These are phyloP conservation scores for Saturnispora bothae DNA, from an alignment of 805 yeast genomes.

Conservation along the genomic window DNA sequence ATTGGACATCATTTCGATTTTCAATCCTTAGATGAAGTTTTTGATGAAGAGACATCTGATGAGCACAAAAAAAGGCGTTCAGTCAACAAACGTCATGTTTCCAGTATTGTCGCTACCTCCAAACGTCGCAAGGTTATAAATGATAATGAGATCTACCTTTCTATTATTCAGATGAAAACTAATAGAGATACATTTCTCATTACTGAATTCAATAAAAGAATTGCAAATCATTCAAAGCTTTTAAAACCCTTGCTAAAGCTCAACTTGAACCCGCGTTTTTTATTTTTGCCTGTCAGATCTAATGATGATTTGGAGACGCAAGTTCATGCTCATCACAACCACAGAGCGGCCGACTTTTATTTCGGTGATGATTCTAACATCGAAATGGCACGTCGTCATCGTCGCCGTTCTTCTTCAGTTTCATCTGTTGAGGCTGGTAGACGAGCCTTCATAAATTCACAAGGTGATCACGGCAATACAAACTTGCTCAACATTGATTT, in stretches of 20 bases:
- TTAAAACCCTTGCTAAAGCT: no score
- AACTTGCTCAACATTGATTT: conserved; percentile 12
- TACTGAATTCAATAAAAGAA: background rate
- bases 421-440: conserved; percentile 14
- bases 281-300: no score
- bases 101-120: background rate
- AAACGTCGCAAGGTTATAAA: conserved; percentile 9
- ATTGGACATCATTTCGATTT: background rate
- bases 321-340: background rate
- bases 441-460: background rate
- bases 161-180: conserved; percentile 13
- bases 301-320: background rate
- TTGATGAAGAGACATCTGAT: background rate
- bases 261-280: no score
- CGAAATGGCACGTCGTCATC: conserved; percentile 8
- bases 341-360: background rate
- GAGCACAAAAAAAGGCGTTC: background rate
- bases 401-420: conserved; percentile 13
- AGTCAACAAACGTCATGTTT: background rate
- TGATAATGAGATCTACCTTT: conserved; percentile 13
- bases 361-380: background rate
- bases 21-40: background rate
- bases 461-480: conserved; percentile 2
- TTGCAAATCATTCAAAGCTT: no score
- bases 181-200: conserved; percentile 12